Evolutionary conservation across 2,329 filamentous ascomycete species (phyloP).

Genomic region (Cordyceps fumosorosea): DNA sequence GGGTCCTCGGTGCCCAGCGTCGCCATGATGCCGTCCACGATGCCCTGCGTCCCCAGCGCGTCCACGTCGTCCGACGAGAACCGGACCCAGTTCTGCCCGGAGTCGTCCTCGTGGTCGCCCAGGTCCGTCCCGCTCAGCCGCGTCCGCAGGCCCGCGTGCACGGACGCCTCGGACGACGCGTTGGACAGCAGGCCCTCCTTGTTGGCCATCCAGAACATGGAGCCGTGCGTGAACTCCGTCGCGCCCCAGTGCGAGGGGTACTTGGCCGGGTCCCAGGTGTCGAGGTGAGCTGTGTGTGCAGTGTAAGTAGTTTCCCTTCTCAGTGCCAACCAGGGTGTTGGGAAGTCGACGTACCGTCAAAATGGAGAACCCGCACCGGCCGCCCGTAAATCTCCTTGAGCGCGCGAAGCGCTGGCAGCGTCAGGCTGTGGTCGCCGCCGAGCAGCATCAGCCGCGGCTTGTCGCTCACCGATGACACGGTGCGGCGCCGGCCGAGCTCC

Average conservation of each 20-base stretch:
- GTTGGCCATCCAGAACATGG: slow-evolving; percentile 85
- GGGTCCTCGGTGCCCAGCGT: slow-evolving; percentile 69
- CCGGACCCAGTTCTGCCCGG: slow-evolving; percentile 65
- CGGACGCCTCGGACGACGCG: slow-evolving; percentile 50
- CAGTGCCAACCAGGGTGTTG: too few relatives aligned
- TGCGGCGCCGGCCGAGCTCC: slow-evolving; percentile 51
- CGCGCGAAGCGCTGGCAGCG: slow-evolving; percentile 62
- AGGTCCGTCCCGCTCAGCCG: slow-evolving; percentile 59
- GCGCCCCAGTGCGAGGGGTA: slow-evolving; percentile 68
- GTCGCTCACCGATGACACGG: slow-evolving; percentile 25
- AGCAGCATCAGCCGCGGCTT: slow-evolving; percentile 58
- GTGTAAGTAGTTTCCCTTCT: neutral
- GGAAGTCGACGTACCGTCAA: slow-evolving; percentile 20
- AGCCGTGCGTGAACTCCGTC: slow-evolving; percentile 73
- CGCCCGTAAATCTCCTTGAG: slow-evolving; percentile 51
- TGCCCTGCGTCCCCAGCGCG: slow-evolving; percentile 64
- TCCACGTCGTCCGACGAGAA: slow-evolving; percentile 81
- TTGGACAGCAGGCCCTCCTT: slow-evolving; percentile 75
- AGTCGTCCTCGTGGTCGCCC: slow-evolving; percentile 63
- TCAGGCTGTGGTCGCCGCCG: slow-evolving; percentile 67
- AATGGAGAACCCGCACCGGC: neutral
- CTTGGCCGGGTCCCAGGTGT: slow-evolving; percentile 77
- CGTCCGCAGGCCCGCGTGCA: slow-evolving; percentile 79
- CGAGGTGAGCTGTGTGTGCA: slow-evolving; percentile 52
- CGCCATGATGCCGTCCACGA: slow-evolving; percentile 64